Evolutionary conservation across 2,329 filamentous ascomycete genomes (phyloP).

Genomic region (Fusarium concolor): DNA sequence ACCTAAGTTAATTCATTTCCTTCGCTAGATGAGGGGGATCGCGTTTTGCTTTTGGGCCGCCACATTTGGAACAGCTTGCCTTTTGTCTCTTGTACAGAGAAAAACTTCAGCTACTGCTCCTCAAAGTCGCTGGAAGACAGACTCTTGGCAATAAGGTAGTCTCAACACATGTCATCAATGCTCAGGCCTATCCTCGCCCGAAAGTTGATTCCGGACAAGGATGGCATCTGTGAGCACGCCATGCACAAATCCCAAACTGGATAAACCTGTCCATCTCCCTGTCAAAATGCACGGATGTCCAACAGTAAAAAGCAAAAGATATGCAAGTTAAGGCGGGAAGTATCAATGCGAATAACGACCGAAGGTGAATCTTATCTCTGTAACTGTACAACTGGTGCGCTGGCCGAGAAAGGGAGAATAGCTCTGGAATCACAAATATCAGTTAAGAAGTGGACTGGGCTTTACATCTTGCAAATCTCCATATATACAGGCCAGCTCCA

Average conservation of each 20-base stretch:
- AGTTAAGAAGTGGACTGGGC: background rate
- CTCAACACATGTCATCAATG: conserved; percentile 7
- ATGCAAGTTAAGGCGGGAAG: background rate
- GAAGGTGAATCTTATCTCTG: background rate
- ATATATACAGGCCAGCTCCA: background rate
- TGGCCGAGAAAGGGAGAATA: background rate
- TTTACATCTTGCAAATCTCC: background rate
- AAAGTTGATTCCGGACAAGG: conserved; percentile 3
- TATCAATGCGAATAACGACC: background rate
- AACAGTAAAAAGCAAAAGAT: conserved; percentile 10
- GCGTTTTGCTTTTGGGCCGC: background rate
- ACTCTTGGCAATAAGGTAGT: background rate
- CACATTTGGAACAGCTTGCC: background rate
- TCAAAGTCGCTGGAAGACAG: background rate
- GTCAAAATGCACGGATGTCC: background rate
- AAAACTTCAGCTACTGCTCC: background rate
- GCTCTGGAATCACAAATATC: background rate
- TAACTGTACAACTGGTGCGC: background rate
- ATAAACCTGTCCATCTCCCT: conserved; percentile 4
- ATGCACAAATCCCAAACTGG: conserved; percentile 2
- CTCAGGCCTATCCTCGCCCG: background rate
- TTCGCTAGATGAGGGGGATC: background rate
- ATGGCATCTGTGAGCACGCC: conserved; percentile 2
- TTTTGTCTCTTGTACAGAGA: background rate
- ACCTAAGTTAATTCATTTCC: background rate